A percentile compares a stretch with the other conserved stretches of the same genome.
phyloP scores from a whole-genome alignment of 2,329 filamentous ascomycete genomes.

The Orbilia blumenaviensis region DNA sequence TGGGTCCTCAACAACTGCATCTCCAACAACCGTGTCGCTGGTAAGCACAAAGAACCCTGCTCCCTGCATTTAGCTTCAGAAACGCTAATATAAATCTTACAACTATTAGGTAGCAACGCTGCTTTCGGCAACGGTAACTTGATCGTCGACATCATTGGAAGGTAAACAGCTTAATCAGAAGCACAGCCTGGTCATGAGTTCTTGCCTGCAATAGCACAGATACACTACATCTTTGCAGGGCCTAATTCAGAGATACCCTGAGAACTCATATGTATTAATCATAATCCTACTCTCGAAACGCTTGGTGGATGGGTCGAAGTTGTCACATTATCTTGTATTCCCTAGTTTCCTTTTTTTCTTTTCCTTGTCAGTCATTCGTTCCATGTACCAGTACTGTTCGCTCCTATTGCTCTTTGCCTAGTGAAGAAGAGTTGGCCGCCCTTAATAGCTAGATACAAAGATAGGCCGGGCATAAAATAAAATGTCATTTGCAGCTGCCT shows the following conservation, averaged over 20 bases:
- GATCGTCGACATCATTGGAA: constrained; percentile 34
- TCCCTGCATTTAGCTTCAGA: neutral
- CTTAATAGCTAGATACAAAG: constrained; percentile 13
- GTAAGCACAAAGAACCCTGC: neutral
- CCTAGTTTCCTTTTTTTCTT: neutral
- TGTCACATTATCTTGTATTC: neutral
- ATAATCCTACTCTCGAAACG: neutral
- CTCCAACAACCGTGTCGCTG: constrained; percentile 18
- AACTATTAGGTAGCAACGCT: constrained; percentile 20
- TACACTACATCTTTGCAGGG: neutral
- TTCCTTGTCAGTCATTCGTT: neutral
- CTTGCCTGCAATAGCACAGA: neutral
- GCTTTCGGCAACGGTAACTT: constrained; percentile 43
- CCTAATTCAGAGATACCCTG: neutral
- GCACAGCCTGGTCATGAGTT: constrained; percentile 5
- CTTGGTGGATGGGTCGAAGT: neutral
- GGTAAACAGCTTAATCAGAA: constrained; percentile 19
- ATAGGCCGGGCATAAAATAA: constrained; percentile 5
- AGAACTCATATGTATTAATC: neutral
- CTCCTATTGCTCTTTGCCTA: constrained; percentile 9
- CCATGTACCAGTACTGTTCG: neutral
- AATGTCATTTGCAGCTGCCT: neutral
- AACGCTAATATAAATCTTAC: neutral
- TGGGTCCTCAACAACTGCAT: constrained; percentile 41
- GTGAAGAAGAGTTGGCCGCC: constrained; percentile 21